Conservation (phyloP, 192 early-diverging fungal genomes). For the Mortierella alpina region DNA sequence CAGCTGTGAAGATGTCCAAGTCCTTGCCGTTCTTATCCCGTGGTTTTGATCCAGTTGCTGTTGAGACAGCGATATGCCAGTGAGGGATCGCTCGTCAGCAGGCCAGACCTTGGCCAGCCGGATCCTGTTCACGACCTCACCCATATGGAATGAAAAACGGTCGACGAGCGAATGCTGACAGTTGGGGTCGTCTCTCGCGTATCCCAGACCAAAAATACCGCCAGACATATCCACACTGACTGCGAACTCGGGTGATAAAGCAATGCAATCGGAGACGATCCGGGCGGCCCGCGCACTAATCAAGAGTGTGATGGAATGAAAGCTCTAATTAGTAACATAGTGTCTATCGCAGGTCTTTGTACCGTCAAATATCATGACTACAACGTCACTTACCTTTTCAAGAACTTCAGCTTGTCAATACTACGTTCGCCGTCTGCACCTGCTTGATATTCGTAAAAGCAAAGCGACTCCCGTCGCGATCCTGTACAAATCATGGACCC, state of each 20-base stretch:
- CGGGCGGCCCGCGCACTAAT: constrained; percentile 17
- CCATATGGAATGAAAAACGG: constrained; percentile 39
- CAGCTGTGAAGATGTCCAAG: not conserved
- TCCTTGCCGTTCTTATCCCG: not conserved
- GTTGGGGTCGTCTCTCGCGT: constrained; percentile 23
- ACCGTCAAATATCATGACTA: too few species aligned
- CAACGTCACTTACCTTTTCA: constrained; percentile 20
- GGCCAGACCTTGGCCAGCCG: constrained; percentile 33
- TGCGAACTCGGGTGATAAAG: constrained; percentile 34
- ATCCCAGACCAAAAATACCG: constrained; percentile 43
- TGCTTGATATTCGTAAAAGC: constrained; percentile 44
- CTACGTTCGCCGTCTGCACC: not conserved
- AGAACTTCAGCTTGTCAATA: constrained; percentile 27
- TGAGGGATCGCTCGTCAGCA: constrained; percentile 23
- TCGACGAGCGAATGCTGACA: constrained; percentile 36
- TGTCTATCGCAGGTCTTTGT: too few species aligned
- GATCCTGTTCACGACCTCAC: constrained; percentile 34
- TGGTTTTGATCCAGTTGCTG: not conserved
- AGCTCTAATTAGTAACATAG: too few species aligned
- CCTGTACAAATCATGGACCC: constrained; percentile 45
- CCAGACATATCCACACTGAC: constrained; percentile 34
- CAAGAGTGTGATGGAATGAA: not conserved
- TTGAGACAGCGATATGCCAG: constrained; percentile 16
- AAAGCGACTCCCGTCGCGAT: constrained; percentile 36
- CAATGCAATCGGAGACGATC: constrained; percentile 39